Evolutionary conservation across 2,329 filamentous ascomycete species (phyloP), one percentile per base, ranked within the genome.

Genomic region (Penicillium sp.): DNA sequence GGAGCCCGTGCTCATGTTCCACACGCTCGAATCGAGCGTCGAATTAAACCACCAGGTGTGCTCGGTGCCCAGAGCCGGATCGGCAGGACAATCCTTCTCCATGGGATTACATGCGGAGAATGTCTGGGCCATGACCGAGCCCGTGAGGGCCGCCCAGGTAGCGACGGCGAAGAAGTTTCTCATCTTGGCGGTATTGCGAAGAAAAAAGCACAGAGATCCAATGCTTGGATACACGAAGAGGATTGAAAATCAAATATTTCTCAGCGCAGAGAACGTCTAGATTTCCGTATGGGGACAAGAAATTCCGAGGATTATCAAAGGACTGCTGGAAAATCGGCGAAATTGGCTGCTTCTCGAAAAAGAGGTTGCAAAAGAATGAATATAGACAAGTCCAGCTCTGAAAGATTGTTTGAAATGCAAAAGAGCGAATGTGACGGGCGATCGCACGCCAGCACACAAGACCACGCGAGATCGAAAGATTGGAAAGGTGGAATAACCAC

Each of bases 71-170:
- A 95, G 77, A 9, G 87, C 90, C 2, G 82, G 76, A 66, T 93
- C 79, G 36, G 82, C 67, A 1, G 86, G 81, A 66, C 90, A 95
- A 38, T 77, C 81, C 51, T 73, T 69, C 55, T 89, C 78, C 61
- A 85, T 76, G 4, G 91, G 90, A 63, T 94, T 84, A 74, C 90
- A 97, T 37, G 76, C 67, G 6, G 87, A 89, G 47, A 71, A 82
- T 29, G 90, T 89, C 68, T 96, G 91, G 42, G 85, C 89, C 24
- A 56, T 45, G 28, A 63, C 66, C 6, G 60, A 60, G 41, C 54
- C 54, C 46, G 66, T 54, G 39, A 64, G 47, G 47, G 60, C 59
- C 44, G 61, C 53, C 39, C 65, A 39, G n/a, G 66, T 49, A 50
- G 60, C 59, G 24, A 66, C 32, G 6, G 56, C 45, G 13, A 55